Percentiles rank a stretch among this genome's conserved stretches.
Evolutionary conservation across 192 early-diverging fungal genomes (phyloP).

Genomic region (Mortierella claussenii): DNA sequence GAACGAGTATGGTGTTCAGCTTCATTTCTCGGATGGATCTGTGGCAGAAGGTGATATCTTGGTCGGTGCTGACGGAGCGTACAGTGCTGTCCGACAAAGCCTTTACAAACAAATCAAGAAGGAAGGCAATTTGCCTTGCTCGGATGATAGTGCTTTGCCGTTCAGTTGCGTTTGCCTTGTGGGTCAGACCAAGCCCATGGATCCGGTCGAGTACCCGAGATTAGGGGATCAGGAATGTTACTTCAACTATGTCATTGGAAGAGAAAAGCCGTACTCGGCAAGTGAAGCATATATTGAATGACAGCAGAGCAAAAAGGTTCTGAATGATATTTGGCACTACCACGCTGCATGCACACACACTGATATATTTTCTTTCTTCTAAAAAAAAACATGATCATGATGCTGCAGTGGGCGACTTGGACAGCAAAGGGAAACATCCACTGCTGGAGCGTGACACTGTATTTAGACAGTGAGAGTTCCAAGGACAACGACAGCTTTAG

Average conservation of each 20-base stretch:
- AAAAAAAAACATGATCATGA: no score
- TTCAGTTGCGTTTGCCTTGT: constrained; percentile 12
- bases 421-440: constrained; percentile 1
- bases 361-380: no score
- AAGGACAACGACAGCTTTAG: background rate
- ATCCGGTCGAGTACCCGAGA: background rate
- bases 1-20: constrained; percentile 2
- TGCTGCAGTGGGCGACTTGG: constrained; percentile 11
- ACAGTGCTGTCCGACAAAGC: constrained; percentile 18
- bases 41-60: constrained; percentile 14
- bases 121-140: background rate
- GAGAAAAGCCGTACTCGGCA: constrained; percentile 7
- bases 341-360: no score
- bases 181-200: constrained; percentile 7
- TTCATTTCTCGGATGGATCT: constrained; percentile 6
- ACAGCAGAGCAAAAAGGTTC: background rate
- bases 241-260: background rate
- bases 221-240: background rate
- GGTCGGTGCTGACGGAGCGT: constrained; percentile 23
- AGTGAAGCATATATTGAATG: background rate
- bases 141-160: constrained; percentile 4
- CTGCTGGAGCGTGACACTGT: constrained; percentile 6
- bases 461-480: background rate
- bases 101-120: constrained; percentile 4
- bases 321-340: no score